Evolutionary conservation across 2,329 filamentous ascomycete species (phyloP), one percentile per base, ranked within the genome.

Genomic region (Sporothrix brunneoviolacea): DNA sequence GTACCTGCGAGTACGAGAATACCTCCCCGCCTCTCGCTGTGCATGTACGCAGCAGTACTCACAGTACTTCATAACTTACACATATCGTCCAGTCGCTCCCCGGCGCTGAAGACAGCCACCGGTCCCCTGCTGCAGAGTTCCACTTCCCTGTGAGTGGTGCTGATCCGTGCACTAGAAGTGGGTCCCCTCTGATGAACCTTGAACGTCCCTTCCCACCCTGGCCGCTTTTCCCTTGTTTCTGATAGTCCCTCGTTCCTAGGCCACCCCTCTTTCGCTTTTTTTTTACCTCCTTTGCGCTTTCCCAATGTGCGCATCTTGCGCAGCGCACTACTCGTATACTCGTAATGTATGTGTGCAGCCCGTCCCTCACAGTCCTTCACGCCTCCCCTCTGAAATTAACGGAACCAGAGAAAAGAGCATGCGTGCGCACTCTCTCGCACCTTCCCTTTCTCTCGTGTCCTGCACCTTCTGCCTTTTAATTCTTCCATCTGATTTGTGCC

Each of bases 401-500:
- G n/a, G n/a, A n/a, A n/a, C n/a, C n/a, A n/a, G 24, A 6, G 24
- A 28, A 10, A 28, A 28, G 24, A 10, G 24, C 5, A 28, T 5
- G 5, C 24, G 24, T 28, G 24, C 24, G 24, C 24, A 12, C 30
- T 33, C 27, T 33, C 30, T 33, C 30, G 9, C 15, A 4, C 30
- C 15, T n/a, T 33, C 30, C 30, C 15, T 12, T 7, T n/a, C 30
- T 33, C 30, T 7, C 30, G 9, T 33, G 9, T 15, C 30, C 30
- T 33, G 9, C 15, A 12, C 30, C 15, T n/a, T 33, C 30, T n/a
- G 4, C 18, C 35, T 19, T 37, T 18, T 28, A 28, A 28, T 21
- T 19, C 41, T 22, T 32, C 36, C 24, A 32, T 48, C 44, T 48
- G 27, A 46, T 46, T 36, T 46, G 43, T 46, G 43, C 33, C 43